Percentiles rank a stretch among this genome's conserved stretches.
Conservation (phyloP, 768 basidiomycete genomes). For the Suillus cothurnatus region DNA sequence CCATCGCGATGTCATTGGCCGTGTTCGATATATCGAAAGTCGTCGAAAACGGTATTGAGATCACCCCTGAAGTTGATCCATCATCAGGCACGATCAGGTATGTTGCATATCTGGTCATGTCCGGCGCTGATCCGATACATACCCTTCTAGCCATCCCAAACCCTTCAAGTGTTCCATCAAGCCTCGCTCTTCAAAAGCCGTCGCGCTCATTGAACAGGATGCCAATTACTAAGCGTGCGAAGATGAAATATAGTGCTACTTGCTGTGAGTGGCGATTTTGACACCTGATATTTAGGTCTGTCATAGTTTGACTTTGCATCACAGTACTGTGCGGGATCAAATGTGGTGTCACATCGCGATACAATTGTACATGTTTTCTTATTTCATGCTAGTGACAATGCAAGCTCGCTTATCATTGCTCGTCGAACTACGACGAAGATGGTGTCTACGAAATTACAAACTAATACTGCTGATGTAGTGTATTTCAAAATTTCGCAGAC, state of each 20-base stretch:
- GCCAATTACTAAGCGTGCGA: constrained; percentile 13
- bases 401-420: too few species aligned
- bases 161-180: constrained; percentile 52
- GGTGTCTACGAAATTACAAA: too few species aligned
- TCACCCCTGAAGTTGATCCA: constrained; percentile 52
- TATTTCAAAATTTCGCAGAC: too few species aligned
- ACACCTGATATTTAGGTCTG: neutral
- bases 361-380: neutral
- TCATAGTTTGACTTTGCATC: neutral
- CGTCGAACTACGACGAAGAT: too few species aligned
- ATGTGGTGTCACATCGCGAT: neutral
- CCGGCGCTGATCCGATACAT: neutral
- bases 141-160: neutral
- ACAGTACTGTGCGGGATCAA: neutral
- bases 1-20: constrained; percentile 41
- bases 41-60: constrained; percentile 39
- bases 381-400: neutral
- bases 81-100: constrained; percentile 61
- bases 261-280: neutral
- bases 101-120: neutral
- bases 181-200: constrained; percentile 52
- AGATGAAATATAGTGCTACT: neutral
- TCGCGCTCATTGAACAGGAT: constrained; percentile 49
- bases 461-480: too few species aligned
- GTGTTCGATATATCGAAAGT: constrained; percentile 44